These are phyloP conservation scores for Aspergillus calidoustus DNA, from an alignment of 2,329 filamentous ascomycete species.

Conservation along the genomic window DNA sequence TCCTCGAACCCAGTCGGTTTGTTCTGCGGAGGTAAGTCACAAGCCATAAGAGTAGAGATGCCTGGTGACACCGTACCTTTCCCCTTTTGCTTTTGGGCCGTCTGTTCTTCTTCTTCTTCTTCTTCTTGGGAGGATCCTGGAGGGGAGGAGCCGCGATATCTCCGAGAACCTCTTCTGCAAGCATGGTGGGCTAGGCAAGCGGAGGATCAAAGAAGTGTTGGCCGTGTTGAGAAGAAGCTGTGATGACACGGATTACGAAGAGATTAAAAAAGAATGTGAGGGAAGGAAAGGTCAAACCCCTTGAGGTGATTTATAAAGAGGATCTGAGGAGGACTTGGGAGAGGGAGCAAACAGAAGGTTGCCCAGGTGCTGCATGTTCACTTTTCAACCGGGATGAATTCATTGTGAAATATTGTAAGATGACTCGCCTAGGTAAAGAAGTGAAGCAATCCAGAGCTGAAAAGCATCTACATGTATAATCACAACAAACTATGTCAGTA, in stretches of 20 bases:
- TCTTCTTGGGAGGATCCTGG: constrained; percentile 31
- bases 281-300: neutral
- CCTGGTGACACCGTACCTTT: constrained; percentile 16
- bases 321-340: neutral
- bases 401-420: neutral
- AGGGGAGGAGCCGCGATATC: neutral
- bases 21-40: constrained; percentile 32
- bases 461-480: neutral
- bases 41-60: neutral
- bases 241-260: neutral
- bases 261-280: neutral
- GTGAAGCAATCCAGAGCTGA: neutral
- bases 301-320: neutral
- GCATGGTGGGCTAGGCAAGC: constrained; percentile 1
- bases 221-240: neutral
- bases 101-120: constrained; percentile 44
- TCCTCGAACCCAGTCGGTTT: constrained; percentile 75
- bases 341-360: neutral
- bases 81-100: constrained; percentile 48
- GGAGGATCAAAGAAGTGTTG: neutral
- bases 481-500: neutral
- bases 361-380: neutral
- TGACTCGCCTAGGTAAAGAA: neutral
- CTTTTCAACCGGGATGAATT: neutral
- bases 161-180: neutral